Percentiles rank a stretch among this genome's conserved stretches.
These are phyloP conservation scores for Ophiosphaerella herpotricha DNA, from an alignment of 2,329 filamentous ascomycete species.

Conservation along the genomic window DNA sequence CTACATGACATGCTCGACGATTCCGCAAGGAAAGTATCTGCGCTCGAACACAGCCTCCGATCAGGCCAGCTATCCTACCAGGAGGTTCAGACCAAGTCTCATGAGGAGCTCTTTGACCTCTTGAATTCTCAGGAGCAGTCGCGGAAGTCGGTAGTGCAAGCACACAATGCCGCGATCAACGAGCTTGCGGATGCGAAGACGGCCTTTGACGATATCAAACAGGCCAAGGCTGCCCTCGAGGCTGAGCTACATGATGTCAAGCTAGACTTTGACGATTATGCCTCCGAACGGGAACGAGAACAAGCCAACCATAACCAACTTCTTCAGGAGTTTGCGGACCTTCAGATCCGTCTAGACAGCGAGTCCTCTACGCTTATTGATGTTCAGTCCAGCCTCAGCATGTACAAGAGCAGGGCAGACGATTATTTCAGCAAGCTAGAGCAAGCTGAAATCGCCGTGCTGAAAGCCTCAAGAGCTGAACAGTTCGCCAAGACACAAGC, in stretches of 20 bases:
- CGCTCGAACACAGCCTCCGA: slow-evolving; percentile 82
- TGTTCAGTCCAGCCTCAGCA: slow-evolving; percentile 77
- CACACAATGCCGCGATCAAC: slow-evolving; percentile 81
- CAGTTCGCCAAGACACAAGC: slow-evolving; percentile 92
- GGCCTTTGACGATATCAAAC: slow-evolving; percentile 84
- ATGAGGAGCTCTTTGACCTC: slow-evolving; percentile 90
- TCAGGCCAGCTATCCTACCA: slow-evolving; percentile 86
- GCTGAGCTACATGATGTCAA: slow-evolving; percentile 83
- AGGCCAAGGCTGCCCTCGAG: slow-evolving; percentile 77
- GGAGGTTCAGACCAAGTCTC: slow-evolving; percentile 89
- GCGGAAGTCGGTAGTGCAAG: slow-evolving; percentile 76
- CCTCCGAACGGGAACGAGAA: slow-evolving; percentile 81
- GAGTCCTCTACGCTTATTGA: slow-evolving; percentile 86
- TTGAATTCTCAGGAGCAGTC: slow-evolving; percentile 93
- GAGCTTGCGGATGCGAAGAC: slow-evolving; percentile 87
- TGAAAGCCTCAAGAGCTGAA: slow-evolving; percentile 89
- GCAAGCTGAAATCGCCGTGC: slow-evolving; percentile 91
- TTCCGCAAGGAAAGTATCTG: slow-evolving; percentile 88
- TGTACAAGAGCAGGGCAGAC: slow-evolving; percentile 91
- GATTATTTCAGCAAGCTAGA: slow-evolving; percentile 98
- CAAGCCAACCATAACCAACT: slow-evolving; percentile 84
- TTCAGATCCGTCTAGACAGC: slow-evolving; percentile 89
- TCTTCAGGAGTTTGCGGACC: slow-evolving; percentile 87
- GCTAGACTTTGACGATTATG: slow-evolving; percentile 82
- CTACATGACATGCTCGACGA: slow-evolving; percentile 95